Percentiles rank a stretch among this genome's conserved stretches.
Evolutionary conservation across 345 rosid species (phyloP).

Genomic region (Eucalyptus tenuipes): DNA sequence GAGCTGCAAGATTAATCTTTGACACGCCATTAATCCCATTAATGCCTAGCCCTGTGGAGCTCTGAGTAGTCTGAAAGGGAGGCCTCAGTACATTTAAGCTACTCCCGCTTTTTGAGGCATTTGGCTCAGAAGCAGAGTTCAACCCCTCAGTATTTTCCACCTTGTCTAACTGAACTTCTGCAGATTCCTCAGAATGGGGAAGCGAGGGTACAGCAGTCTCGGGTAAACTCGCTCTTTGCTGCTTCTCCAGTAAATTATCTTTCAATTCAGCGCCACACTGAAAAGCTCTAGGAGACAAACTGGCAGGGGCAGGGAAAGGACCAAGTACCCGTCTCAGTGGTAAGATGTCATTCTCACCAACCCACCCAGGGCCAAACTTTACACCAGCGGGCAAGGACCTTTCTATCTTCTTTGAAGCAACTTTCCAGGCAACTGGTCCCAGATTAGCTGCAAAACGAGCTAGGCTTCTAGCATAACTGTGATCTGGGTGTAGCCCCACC

Average conservation of each 20-base stretch:
- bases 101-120: not conserved
- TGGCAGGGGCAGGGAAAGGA: conserved; percentile 4
- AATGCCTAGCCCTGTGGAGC: conserved; percentile 7
- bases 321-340: conserved; percentile 11
- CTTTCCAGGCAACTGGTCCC: conserved; percentile 61
- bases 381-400: conserved; percentile 42
- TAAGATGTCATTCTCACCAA: conserved; percentile 51
- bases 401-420: conserved; percentile 45
- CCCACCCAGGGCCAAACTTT: conserved; percentile 83
- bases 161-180: conserved; percentile 9
- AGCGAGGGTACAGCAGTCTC: conserved; percentile 6
- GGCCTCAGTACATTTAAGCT: conserved; percentile 10
- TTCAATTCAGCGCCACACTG: not conserved
- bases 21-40: conserved; percentile 28
- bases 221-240: not conserved
- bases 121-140: not conserved
- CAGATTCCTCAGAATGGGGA: not conserved
- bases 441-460: conserved; percentile 72
- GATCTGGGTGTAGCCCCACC: conserved; percentile 79
- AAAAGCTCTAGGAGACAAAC: conserved; percentile 1
- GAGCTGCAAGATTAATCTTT: conserved; percentile 19
- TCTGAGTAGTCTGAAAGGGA: conserved; percentile 7
- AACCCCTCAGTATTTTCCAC: conserved; percentile 1
- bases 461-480: conserved; percentile 70
- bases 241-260: conserved; percentile 5